Percentiles rank a stretch among this genome's conserved stretches.
Evolutionary conservation across 495 filamentous ascomycete species (phyloP).

Genomic region (Xylaria venustula): DNA sequence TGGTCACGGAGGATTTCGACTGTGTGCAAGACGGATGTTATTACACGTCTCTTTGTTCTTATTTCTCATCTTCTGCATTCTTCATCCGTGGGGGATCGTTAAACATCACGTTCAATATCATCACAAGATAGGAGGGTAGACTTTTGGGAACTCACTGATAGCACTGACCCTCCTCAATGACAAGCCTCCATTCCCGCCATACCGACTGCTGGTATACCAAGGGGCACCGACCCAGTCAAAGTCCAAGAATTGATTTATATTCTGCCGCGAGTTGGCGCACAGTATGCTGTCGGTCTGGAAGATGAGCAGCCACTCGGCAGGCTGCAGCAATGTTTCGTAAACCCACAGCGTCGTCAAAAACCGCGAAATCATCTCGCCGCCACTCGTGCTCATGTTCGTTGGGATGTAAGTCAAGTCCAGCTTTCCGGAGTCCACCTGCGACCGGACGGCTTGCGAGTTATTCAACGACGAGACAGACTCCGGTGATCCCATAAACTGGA

Average conservation of each 20-base stretch:
- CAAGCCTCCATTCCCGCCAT: conserved; percentile 51
- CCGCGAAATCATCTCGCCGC: conserved; percentile 44
- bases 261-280: conserved; percentile 45
- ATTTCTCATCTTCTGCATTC: neutral
- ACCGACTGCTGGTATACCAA: conserved; percentile 40
- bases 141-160: conserved; percentile 23
- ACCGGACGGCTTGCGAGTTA: conserved; percentile 35
- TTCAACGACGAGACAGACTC: conserved; percentile 39
- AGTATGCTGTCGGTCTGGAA: conserved; percentile 53
- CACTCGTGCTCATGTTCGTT: conserved; percentile 39
- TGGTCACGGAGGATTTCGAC: conserved; percentile 35
- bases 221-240: conserved; percentile 56
- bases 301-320: conserved; percentile 45
- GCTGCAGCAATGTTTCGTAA: conserved; percentile 38
- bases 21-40: conserved; percentile 25
- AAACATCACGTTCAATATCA: neutral
- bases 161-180: conserved; percentile 45
- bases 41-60: conserved; percentile 2
- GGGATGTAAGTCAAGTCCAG: conserved; percentile 48
- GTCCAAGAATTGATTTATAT: conserved; percentile 46
- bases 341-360: conserved; percentile 32
- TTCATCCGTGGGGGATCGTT: too few species aligned
- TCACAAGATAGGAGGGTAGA: neutral
- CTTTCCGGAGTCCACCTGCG: conserved; percentile 40
- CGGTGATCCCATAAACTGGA: conserved; percentile 48